Evolutionary conservation across 1,139 yeast species (phyloP).

Genomic region (Hansenula anomala): DNA sequence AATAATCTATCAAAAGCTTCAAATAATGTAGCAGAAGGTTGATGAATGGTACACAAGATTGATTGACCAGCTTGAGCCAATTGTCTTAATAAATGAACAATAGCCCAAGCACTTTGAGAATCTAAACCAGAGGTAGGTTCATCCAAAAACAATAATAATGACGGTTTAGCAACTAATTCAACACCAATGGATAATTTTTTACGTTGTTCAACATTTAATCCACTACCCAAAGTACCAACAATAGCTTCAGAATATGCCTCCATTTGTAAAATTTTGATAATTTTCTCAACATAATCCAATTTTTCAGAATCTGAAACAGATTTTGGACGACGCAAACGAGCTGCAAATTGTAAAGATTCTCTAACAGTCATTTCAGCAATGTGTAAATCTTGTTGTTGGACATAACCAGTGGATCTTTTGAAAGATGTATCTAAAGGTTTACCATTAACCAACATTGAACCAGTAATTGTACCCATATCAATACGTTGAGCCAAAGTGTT

Average conservation of each 20-base stretch:
- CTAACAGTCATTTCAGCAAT: constrained; percentile 43
- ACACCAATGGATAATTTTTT: constrained; percentile 76
- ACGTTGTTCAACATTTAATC: constrained; percentile 68
- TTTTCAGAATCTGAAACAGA: constrained; percentile 47
- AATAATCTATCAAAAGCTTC: constrained; percentile 37
- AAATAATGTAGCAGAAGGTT: constrained; percentile 53
- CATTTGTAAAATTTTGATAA: constrained; percentile 61
- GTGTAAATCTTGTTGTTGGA: constrained; percentile 54
- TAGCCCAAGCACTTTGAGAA: constrained; percentile 61
- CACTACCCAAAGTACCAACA: constrained; percentile 66
- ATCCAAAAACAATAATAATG: constrained; percentile 65
- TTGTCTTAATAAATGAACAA: constrained; percentile 38
- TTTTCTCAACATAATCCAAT: constrained; percentile 59
- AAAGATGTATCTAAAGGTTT: constrained; percentile 37
- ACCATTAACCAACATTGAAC: constrained; percentile 53
- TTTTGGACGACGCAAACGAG: constrained; percentile 59
- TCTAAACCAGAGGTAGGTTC: constrained; percentile 89
- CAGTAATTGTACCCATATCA: constrained; percentile 47
- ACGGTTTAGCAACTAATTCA: constrained; percentile 78
- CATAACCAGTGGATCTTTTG: constrained; percentile 50
- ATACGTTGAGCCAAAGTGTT: constrained; percentile 53
- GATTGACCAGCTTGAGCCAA: constrained; percentile 49
- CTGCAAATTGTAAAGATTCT: constrained; percentile 64
- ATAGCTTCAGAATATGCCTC: constrained; percentile 63
- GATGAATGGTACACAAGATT: constrained; percentile 52